Evolutionary conservation across 2,329 filamentous ascomycete genomes (phyloP), one percentile per base, ranked within the genome.

Genomic region (Stachybotrys chlorohalonatus): DNA sequence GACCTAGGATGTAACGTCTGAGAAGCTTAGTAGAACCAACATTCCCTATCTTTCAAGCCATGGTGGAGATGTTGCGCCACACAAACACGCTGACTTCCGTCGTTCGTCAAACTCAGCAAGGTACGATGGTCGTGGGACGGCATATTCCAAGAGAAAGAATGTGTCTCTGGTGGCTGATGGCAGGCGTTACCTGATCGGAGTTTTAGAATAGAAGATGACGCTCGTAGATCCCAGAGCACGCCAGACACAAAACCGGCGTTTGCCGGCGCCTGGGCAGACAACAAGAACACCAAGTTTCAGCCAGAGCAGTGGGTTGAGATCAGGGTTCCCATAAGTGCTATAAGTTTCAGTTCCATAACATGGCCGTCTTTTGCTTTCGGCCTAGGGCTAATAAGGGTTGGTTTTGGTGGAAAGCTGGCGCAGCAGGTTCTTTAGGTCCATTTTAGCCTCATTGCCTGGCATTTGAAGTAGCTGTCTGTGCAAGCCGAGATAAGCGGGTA

Each of bases 281-380:
- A 48, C n/a, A 63, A 59, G 45, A 57, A 55, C 50, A 59, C 32
- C 39, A 48, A 56, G 0, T 75, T 73, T 49, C 52, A 61, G 24
- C 71, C 72, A 0, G 70, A 74, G 54, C 58, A 70, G 5, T 74
- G 72, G 72, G 61, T 73, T 1, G 54, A 52, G 49, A 63, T 32
- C 30, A 31, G 53, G 1, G 16, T 56, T 3, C 52, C 59, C 9
- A 58, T 31, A 0, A 49, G 50, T 16, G 32, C 24, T 24, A 32
- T 24, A 16, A 15, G 52, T 3, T 63, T 63, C 56, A 57, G 63
- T 8, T 42, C 45, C 0, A 55, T 55, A 0, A 53, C 53, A 46
- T 54, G 61, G 3, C 61, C 61, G 0, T 30, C 56, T 2, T 57
- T 60, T 31, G 57, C 50, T 4, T 63, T 63, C 47, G 61, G 61